Conservation (phyloP, 1,139 yeast species). For the Candida mesenterica region DNA sequence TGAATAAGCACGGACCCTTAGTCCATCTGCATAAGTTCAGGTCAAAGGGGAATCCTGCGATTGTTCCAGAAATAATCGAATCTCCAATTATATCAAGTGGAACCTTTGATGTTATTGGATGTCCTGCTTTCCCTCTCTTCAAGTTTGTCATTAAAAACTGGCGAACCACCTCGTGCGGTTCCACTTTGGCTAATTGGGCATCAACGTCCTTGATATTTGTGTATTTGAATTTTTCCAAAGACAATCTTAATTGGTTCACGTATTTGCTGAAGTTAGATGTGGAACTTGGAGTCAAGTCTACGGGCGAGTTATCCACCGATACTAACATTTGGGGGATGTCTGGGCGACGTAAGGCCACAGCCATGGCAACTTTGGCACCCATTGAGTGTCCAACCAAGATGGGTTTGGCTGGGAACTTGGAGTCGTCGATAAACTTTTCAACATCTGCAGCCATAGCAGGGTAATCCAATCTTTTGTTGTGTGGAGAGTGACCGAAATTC, state of each 20-base stretch:
- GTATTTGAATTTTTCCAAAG: constrained; percentile 44
- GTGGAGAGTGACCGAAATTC: constrained; percentile 93
- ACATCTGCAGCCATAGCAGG: constrained; percentile 85
- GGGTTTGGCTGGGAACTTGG: constrained; percentile 45
- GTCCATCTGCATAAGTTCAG: constrained; percentile 54
- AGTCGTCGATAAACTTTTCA: constrained; percentile 58
- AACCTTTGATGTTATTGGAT: constrained; percentile 47
- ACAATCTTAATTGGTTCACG: constrained; percentile 57
- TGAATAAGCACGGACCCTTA: constrained; percentile 67
- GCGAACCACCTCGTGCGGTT: constrained; percentile 58
- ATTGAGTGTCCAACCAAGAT: constrained; percentile 88
- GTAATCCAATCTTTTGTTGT: constrained; percentile 65
- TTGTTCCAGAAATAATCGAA: constrained; percentile 57
- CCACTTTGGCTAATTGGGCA: constrained; percentile 58
- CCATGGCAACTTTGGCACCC: constrained; percentile 98
- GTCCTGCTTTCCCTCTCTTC: constrained; percentile 43
- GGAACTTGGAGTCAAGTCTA: constrained; percentile 56
- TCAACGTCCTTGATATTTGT: constrained; percentile 68
- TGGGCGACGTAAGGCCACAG: constrained; percentile 70
- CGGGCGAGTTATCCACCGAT: constrained; percentile 89
- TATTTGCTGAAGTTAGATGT: constrained; percentile 59
- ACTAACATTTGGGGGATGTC: constrained; percentile 62
- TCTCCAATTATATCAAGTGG: constrained; percentile 71
- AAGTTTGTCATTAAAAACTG: constrained; percentile 78
- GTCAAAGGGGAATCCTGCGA: constrained; percentile 79